A percentile compares a stretch with the other conserved stretches of the same genome.
Evolutionary conservation across 1,284 basidiomycete genomes (phyloP).

Genomic region (Taiwanofungus camphoratus): DNA sequence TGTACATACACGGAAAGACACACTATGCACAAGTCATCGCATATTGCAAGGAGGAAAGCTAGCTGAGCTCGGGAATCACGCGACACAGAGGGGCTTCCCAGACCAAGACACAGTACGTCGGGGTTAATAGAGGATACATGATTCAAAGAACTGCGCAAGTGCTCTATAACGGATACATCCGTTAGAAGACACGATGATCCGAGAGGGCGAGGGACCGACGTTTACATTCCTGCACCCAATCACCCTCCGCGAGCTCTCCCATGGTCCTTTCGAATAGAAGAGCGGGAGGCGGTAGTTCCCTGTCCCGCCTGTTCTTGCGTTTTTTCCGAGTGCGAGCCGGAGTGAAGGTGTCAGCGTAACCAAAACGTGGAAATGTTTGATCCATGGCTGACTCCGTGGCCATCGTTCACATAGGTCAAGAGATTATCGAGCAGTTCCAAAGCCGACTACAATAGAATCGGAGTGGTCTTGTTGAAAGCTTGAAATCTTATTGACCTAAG

Average conservation of each 20-base stretch:
- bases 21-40: constrained; percentile 49
- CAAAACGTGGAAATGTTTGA: constrained; percentile 20
- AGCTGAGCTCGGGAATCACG: constrained; percentile 60
- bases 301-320: constrained; percentile 24
- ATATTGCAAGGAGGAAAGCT: constrained; percentile 53
- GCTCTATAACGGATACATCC: constrained; percentile 24
- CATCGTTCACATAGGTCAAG: too few species aligned
- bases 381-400: too few species aligned
- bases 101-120: constrained; percentile 52
- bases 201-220: constrained; percentile 18
- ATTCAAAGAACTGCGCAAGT: constrained; percentile 29
- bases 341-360: constrained; percentile 31
- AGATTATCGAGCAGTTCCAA: too few species aligned
- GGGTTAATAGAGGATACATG: constrained; percentile 11
- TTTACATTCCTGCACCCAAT: constrained; percentile 24
- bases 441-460: too few species aligned
- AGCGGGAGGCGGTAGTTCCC: constrained; percentile 15
- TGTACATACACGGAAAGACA: constrained; percentile 31
- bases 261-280: constrained; percentile 20
- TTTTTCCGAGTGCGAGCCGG: constrained; percentile 29
- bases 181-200: constrained; percentile 6
- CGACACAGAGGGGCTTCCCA: constrained; percentile 61
- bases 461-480: too few species aligned
- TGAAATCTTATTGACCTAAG: too few species aligned
- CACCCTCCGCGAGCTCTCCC: constrained; percentile 21